phyloP scores from a whole-genome alignment of 306 rosid species.

The Dalbergia cochinchinensis region DNA sequence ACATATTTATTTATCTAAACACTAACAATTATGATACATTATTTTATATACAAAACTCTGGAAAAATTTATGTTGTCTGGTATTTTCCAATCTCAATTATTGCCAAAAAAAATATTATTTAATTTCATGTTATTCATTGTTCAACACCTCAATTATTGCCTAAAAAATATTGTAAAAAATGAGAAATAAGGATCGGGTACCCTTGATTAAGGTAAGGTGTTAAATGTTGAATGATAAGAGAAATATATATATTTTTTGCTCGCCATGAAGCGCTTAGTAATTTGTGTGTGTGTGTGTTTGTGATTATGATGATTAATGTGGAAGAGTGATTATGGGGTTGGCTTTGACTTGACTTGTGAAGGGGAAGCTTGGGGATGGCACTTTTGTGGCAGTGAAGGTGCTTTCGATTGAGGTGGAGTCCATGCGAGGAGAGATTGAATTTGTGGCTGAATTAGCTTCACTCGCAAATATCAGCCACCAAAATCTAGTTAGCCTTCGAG shows the following conservation, averaged over 20 bases:
- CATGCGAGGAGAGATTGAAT: conserved; percentile 90
- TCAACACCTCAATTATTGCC: background rate
- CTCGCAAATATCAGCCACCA: conserved; percentile 76
- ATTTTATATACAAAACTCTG: too few relatives aligned
- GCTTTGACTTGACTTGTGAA: conserved; percentile 44
- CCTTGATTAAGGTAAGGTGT: too few relatives aligned
- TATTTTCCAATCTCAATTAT: too few relatives aligned
- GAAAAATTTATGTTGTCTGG: too few relatives aligned
- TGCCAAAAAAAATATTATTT: background rate
- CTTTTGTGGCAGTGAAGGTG: conserved; percentile 79
- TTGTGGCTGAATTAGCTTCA: conserved; percentile 81
- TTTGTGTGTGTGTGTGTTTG: background rate
- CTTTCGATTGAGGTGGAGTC: conserved; percentile 80
- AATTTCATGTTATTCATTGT: background rate
- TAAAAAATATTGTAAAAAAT: too few relatives aligned
- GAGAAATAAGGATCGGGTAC: too few relatives aligned
- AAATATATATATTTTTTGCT: too few relatives aligned
- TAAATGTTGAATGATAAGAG: too few relatives aligned
- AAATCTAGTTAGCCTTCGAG: conserved; percentile 76
- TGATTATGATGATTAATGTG: background rate
- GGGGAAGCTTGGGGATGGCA: conserved; percentile 78
- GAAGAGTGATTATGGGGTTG: conserved; percentile 42
- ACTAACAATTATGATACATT: too few relatives aligned
- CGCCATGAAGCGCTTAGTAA: too few relatives aligned
- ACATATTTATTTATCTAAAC: too few relatives aligned